These are phyloP conservation scores for Grosmannia penicillata DNA, from an alignment of 2,329 filamentous ascomycete genomes.

Conservation along the genomic window DNA sequence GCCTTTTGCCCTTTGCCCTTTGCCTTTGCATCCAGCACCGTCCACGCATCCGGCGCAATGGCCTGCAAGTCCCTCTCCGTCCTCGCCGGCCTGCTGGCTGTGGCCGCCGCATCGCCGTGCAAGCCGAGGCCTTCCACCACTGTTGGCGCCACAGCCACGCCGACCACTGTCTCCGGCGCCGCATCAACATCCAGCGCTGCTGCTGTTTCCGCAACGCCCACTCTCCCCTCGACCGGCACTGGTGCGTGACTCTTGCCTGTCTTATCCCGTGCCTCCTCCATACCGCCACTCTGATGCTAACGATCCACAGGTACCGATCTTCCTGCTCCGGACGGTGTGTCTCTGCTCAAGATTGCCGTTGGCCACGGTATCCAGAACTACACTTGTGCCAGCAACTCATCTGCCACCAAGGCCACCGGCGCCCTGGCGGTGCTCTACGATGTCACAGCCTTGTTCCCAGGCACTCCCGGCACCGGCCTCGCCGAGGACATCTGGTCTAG, in stretches of 20 bases:
- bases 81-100: conserved; percentile 7
- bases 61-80: conserved; percentile 2
- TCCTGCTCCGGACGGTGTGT: conserved; percentile 21
- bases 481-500: conserved; percentile 20
- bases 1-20: neutral
- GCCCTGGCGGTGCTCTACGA: conserved; percentile 49
- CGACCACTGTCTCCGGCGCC: too few species aligned
- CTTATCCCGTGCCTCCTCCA: neutral
- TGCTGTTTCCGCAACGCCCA: neutral
- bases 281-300: neutral
- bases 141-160: conserved; percentile 18
- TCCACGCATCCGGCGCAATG: conserved; percentile 6
- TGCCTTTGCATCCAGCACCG: neutral
- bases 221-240: conserved; percentile 17
- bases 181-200: neutral
- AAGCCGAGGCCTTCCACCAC: conserved; percentile 1
- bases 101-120: conserved; percentile 9
- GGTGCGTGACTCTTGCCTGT: conserved; percentile 13
- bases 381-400: conserved; percentile 32
- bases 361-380: conserved; percentile 58
- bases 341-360: conserved; percentile 40
- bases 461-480: conserved; percentile 23
- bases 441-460: conserved; percentile 34
- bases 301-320: conserved; percentile 25
- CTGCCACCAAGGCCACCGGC: conserved; percentile 24